Percentiles rank a stretch among this genome's conserved stretches.
These are phyloP conservation scores for Microcos paniculata DNA, from an alignment of 345 rosid species.

Conservation along the genomic window DNA sequence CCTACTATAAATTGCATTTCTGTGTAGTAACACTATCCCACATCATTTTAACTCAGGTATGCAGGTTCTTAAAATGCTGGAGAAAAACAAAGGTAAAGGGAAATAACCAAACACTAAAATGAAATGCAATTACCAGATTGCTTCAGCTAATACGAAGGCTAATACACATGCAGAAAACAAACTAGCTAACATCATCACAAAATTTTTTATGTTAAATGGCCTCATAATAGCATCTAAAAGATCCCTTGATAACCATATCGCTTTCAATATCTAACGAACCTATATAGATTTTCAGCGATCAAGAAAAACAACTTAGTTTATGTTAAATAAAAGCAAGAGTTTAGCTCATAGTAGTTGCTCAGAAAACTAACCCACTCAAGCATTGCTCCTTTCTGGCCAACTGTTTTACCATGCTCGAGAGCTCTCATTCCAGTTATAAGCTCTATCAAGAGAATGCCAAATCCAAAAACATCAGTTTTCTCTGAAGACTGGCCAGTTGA, in stretches of 20 bases:
- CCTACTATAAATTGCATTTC: background rate
- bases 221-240: background rate
- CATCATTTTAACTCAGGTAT: background rate
- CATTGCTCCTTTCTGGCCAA: conserved; percentile 87
- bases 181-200: background rate
- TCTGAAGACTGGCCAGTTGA: conserved; percentile 97
- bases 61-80: background rate
- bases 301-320: background rate
- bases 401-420: conserved; percentile 81
- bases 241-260: background rate
- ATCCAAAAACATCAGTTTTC: conserved; percentile 94
- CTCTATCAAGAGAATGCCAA: conserved; percentile 88
- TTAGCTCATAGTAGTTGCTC: background rate
- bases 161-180: background rate
- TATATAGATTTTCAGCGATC: background rate
- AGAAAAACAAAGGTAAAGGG: background rate
- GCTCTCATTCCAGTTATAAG: conserved; percentile 95
- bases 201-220: background rate
- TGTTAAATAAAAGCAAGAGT: background rate
- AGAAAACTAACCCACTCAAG: conserved; percentile 76
- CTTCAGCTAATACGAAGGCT: background rate
- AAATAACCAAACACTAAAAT: background rate
- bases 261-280: background rate
- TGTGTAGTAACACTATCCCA: background rate
- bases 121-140: background rate